These are phyloP conservation scores for Irpex sp. DNA, from an alignment of 1,284 basidiomycete genomes.

Conservation along the genomic window DNA sequence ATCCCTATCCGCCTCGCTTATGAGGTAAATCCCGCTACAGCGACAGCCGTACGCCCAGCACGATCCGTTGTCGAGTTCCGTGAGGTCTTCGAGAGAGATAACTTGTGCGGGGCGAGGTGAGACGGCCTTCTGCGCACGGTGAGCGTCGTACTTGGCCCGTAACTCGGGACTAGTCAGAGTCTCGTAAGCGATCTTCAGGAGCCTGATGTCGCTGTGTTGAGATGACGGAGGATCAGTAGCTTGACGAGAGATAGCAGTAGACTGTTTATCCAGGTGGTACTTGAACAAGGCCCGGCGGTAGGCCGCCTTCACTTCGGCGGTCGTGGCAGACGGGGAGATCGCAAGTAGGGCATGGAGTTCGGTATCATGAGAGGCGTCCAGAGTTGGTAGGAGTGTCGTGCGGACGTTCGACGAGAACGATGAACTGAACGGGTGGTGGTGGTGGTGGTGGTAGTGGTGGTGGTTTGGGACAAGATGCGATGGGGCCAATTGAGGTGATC, in stretches of 20 bases:
- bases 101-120: slow-evolving; percentile 68
- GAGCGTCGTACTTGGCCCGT: slow-evolving; percentile 48
- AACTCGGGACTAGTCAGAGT: slow-evolving; percentile 45
- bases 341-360: slow-evolving; percentile 34
- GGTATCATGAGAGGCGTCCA: not conserved
- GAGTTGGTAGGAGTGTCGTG: too few relatives aligned
- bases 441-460: too few relatives aligned
- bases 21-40: slow-evolving; percentile 62
- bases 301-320: slow-evolving; percentile 57
- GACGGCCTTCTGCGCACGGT: slow-evolving; percentile 9
- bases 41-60: slow-evolving; percentile 61
- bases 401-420: too few relatives aligned
- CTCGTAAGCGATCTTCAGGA: slow-evolving; percentile 59
- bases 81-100: slow-evolving; percentile 73
- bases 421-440: too few relatives aligned
- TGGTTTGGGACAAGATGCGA: too few relatives aligned
- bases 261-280: slow-evolving; percentile 67
- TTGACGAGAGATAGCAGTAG: not conserved
- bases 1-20: slow-evolving; percentile 59
- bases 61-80: slow-evolving; percentile 29
- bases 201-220: slow-evolving; percentile 40
- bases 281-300: slow-evolving; percentile 65
- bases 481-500: too few relatives aligned
- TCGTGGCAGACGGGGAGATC: slow-evolving; percentile 27
- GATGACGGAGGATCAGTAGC: too few relatives aligned